These are phyloP conservation scores for Haplosporangium sp. DNA, from an alignment of 371 early-diverging fungal genomes.

Conservation along the genomic window DNA sequence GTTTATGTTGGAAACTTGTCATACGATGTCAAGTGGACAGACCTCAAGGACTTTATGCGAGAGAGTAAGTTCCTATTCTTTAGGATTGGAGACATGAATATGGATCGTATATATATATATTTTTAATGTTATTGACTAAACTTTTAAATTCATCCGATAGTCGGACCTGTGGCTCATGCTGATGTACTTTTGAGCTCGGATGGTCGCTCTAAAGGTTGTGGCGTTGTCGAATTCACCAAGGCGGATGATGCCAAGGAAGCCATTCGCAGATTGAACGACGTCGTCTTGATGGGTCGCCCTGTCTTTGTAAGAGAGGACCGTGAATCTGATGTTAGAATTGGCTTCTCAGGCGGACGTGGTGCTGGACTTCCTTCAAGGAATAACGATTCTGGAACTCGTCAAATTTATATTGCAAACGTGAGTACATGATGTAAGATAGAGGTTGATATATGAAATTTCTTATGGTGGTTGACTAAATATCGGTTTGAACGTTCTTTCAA, in stretches of 20 bases:
- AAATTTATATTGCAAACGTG: slow-evolving; percentile 80
- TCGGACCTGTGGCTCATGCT: slow-evolving; percentile 52
- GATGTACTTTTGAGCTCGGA: slow-evolving; percentile 46
- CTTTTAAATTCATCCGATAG: slow-evolving; percentile 8
- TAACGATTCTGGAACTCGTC: slow-evolving; percentile 58
- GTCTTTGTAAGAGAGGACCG: slow-evolving; percentile 86
- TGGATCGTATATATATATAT: no score
- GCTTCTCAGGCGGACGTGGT: slow-evolving; percentile 59
- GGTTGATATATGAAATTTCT: neutral
- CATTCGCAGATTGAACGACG: slow-evolving; percentile 79
- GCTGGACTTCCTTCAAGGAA: neutral
- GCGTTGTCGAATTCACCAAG: slow-evolving; percentile 84
- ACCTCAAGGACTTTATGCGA: slow-evolving; percentile 85
- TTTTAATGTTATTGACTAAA: neutral
- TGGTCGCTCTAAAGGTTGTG: slow-evolving; percentile 57
- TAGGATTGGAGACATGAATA: no score
- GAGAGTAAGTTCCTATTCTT: slow-evolving; percentile 65
- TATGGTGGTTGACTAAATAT: neutral
- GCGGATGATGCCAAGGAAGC: slow-evolving; percentile 86
- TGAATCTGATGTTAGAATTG: slow-evolving; percentile 62
- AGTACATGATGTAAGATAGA: neutral
- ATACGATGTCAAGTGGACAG: slow-evolving; percentile 69
- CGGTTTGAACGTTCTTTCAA: no score
- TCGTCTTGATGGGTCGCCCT: slow-evolving; percentile 80
- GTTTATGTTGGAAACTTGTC: slow-evolving; percentile 77